These are phyloP conservation scores for Ogataea neopini DNA, from an alignment of 805 yeast genomes.

Conservation along the genomic window DNA sequence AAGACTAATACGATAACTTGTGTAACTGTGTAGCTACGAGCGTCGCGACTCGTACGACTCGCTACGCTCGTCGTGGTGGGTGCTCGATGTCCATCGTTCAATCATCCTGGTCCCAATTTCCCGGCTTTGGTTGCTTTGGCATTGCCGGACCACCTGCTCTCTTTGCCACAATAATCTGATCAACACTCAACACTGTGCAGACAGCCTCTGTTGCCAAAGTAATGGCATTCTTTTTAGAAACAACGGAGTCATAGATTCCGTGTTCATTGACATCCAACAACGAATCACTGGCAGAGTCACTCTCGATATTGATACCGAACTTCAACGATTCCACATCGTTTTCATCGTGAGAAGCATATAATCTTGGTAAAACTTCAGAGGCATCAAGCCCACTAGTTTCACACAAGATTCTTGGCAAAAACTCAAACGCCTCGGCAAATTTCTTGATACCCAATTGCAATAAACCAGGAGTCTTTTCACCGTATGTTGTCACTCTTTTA, in stretches of 20 bases:
- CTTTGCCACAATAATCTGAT: conserved; percentile 98
- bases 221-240: conserved; percentile 83
- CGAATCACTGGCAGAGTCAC: conserved; percentile 59
- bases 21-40: too few species aligned
- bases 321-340: conserved; percentile 36
- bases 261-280: conserved; percentile 67
- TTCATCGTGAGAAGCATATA: conserved; percentile 84
- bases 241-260: conserved; percentile 76
- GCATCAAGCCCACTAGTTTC: conserved; percentile 94
- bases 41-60: background rate
- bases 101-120: conserved; percentile 96
- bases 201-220: conserved; percentile 96
- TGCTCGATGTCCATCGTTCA: conserved; percentile 30
- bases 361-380: conserved; percentile 82
- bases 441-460: conserved; percentile 91
- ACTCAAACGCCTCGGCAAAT: conserved; percentile 93
- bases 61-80: background rate
- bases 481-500: conserved; percentile 73
- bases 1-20: too few species aligned
- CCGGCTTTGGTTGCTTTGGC: conserved; percentile 84
- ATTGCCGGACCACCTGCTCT: conserved; percentile 97
- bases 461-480: conserved; percentile 92
- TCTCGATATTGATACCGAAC: conserved; percentile 79
- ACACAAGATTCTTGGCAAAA: conserved; percentile 86
- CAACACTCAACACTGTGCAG: conserved; percentile 84